Percentiles rank a stretch among this genome's conserved stretches.
Evolutionary conservation across 2,329 filamentous ascomycete species (phyloP).

Genomic region (Gaeumannomyces tritici): DNA sequence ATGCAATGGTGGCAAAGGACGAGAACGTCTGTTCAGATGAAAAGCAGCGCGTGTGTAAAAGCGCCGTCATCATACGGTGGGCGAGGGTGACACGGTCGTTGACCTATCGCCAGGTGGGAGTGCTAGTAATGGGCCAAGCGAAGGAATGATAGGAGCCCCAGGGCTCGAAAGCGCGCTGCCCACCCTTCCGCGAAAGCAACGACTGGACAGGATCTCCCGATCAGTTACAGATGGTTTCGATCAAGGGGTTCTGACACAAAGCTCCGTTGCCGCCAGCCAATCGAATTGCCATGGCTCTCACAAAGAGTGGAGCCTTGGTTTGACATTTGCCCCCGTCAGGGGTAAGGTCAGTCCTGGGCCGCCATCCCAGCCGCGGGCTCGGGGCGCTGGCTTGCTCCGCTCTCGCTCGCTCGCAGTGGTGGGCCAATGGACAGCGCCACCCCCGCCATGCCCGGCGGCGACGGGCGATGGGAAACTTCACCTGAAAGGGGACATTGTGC

Average conservation of each 20-base stretch:
- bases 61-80: neutral
- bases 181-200: neutral
- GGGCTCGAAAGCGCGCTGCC: neutral
- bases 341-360: neutral
- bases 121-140: neutral
- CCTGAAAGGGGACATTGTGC: neutral
- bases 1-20: neutral
- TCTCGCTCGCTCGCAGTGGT: no score
- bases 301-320: neutral
- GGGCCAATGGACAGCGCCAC: no score
- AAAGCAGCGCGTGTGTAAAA: neutral
- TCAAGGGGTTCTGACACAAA: constrained; percentile 3
- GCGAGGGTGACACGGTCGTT: neutral
- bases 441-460: no score
- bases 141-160: neutral
- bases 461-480: neutral
- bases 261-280: neutral
- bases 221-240: constrained; percentile 4
- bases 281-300: neutral
- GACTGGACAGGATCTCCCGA: constrained; percentile 1
- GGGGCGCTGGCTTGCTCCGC: neutral
- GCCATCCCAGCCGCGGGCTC: neutral
- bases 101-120: neutral
- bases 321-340: neutral
- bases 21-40: neutral